Evolutionary conservation across 108 stramenopile genomes (phyloP), one percentile per base, ranked within the genome.

Genomic region (Nitzschia sp.): DNA sequence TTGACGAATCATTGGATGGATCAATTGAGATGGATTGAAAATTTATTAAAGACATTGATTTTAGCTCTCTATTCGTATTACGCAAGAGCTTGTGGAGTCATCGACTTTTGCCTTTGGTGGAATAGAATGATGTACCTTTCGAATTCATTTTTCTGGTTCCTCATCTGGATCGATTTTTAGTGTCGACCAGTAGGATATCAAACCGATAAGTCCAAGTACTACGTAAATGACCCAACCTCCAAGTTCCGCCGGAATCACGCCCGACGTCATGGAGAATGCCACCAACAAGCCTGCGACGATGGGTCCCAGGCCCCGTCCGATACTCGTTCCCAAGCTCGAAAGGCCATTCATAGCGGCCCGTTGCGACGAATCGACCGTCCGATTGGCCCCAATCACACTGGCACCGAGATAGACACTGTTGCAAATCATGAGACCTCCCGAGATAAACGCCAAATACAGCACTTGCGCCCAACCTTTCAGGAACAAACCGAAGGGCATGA

Each of bases 291-390:
- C 90, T 17, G 76, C 85, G 68, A 86, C 53, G 5, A 72, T 35
- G 1, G 90, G 90, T 17, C 85, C 90, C 13, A 77, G 11, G 16
- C 63, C 85, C 56, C 83, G 84, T 11, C 79, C 79, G 2, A 84
- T 29, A n/a, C 82, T 81, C 13, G 80, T 85, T 2, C 85, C 90
- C 17, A 91, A 36, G 30, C 82, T 75, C 3, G 75, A 62, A 0
- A 91, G 57, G 13, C 86, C 90, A 64, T 91, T 88, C 90, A 85
- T 80, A 4, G 83, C 82, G 22, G 81, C 84, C 29, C 90, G 72
- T 38, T 80, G 77, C 21, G 78, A 66, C 15, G 68, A 54, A 15
- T 78, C 73, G 2, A 91, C 90, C 22, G 90, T 85, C 45, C 76
- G 56, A 47, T 91, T 91, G 6, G 75, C 75, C 23, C 81, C 45